phyloP scores from a whole-genome alignment of 495 filamentous ascomycete species.

The Aspergillus bridgeri region DNA sequence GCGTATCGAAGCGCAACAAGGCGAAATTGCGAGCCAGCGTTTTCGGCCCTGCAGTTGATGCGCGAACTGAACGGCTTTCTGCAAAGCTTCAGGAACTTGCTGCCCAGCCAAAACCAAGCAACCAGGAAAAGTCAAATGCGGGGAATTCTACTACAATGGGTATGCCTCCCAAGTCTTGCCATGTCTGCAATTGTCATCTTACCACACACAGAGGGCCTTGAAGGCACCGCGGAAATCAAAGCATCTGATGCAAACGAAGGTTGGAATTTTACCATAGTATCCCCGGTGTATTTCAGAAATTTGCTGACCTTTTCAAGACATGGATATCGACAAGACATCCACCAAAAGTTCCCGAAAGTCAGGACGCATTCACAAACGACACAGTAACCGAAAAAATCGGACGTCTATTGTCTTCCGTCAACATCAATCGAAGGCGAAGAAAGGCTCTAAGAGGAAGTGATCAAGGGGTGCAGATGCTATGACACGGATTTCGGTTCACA shows the following conservation, averaged over 20 bases:
- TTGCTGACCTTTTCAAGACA: slow-evolving; percentile 27
- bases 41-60: slow-evolving; percentile 74
- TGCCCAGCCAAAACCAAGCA: slow-evolving; percentile 52
- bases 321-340: slow-evolving; percentile 34
- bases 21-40: slow-evolving; percentile 68
- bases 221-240: slow-evolving; percentile 7
- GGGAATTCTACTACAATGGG: slow-evolving; percentile 22
- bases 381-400: slow-evolving; percentile 37
- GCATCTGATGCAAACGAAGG: slow-evolving; percentile 23
- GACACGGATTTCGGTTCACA: neutral
- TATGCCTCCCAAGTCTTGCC: slow-evolving; percentile 19
- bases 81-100: slow-evolving; percentile 76
- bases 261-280: slow-evolving; percentile 10
- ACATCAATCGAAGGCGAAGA: slow-evolving; percentile 27
- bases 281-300: neutral
- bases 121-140: slow-evolving; percentile 22
- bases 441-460: slow-evolving; percentile 33
- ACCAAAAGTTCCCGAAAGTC: slow-evolving; percentile 25
- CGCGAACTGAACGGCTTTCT: slow-evolving; percentile 71
- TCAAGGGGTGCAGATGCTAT: neutral
- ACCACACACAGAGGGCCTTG: neutral
- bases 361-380: slow-evolving; percentile 39
- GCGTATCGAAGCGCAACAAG: slow-evolving; percentile 73
- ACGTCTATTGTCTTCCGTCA: slow-evolving; percentile 43
- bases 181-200: neutral